Base-by-base conservation (phyloP, 164 flowering plant species). In the Vitis labrusca region DNA sequence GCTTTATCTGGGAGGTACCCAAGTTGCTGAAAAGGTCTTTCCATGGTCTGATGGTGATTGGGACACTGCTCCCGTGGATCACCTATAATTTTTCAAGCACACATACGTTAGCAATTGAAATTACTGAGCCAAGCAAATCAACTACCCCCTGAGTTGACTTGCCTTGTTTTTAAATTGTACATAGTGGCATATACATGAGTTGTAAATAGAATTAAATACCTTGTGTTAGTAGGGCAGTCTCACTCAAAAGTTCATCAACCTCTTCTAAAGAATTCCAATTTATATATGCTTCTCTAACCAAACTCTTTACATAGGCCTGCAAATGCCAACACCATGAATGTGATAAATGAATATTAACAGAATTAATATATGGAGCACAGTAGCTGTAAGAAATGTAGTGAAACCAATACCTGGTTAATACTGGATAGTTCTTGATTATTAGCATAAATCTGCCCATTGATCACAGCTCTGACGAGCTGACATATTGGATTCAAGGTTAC, bases 401-500 rank as follows among this genome's bases (percentile, higher is more conserved):
- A 7, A 10, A 13, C 32, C 3, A 37, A 27, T 72, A 74, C 75
- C 72, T 58, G 73, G 14, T 68, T 51, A 11, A 71, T 61, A 14
- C 15, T 23, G 49, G 69, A 55, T 8, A 72, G 44, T 5, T 74
- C 79, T 16, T 23, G 13, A n/a, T 66, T 37, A 37, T 37, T 17
- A 16, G 72, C 13, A 63, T 61, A 87, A 1, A 29, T 2, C 5
- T 80, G 80, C 1, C 90, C 92, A 50, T 85, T 51, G 11, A 81
- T 49, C 16, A 48, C 71, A 9, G 80, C 86, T 44, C 70, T 65
- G 2, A 81, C 65, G 9, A 89, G 73, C 80, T 89, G 85, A 63
- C 92, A 88, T n/a, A 86, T 79, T 0, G 94, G 83, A 64, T 84
- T 87, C 10, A 92, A 55, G 19, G 71, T 11, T 11, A 92, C 13